Conservation (phyloP, 371 early-diverging fungal genomes). For the Actinomortierella wolfii region DNA sequence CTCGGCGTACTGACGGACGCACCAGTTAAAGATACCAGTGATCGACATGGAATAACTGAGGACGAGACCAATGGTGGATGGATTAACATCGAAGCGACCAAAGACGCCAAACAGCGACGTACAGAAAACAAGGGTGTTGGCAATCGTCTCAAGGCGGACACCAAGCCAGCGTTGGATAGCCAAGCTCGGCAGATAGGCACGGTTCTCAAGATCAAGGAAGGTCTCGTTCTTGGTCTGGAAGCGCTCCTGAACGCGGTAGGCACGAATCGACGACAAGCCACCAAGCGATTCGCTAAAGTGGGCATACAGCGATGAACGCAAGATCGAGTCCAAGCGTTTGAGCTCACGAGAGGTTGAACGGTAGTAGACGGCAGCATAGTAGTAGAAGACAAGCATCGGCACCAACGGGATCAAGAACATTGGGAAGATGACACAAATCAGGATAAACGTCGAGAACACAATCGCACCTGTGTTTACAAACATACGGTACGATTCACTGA, state of each 20-base stretch:
- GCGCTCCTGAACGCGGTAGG: conserved; percentile 62
- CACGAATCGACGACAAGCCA: conserved; percentile 83
- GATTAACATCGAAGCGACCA: conserved; percentile 12
- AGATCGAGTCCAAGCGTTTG: conserved; percentile 82
- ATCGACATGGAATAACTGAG: conserved; percentile 48
- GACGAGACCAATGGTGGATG: conserved; percentile 37
- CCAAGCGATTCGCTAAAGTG: conserved; percentile 77
- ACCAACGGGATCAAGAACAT: conserved; percentile 54
- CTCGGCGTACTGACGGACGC: conserved; percentile 51
- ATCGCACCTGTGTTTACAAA: conserved; percentile 67
- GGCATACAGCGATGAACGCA: conserved; percentile 85
- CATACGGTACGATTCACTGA: conserved; percentile 72
- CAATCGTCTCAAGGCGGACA: conserved; percentile 56
- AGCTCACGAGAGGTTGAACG: conserved; percentile 76
- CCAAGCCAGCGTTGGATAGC: conserved; percentile 76
- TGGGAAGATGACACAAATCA: conserved; percentile 67
- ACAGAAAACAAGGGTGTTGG: conserved; percentile 48
- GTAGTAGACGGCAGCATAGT: conserved; percentile 73
- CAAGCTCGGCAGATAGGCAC: conserved; percentile 67
- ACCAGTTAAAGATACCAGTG: conserved; percentile 48
- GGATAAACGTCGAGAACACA: conserved; percentile 69
- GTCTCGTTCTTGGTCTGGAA: conserved; percentile 56
- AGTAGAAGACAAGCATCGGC: conserved; percentile 55
- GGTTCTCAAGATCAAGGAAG: conserved; percentile 60
- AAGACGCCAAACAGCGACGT: conserved; percentile 33